These are phyloP conservation scores for Wickerhamiella bombiphila DNA, from an alignment of 805 yeast species.

Conservation along the genomic window DNA sequence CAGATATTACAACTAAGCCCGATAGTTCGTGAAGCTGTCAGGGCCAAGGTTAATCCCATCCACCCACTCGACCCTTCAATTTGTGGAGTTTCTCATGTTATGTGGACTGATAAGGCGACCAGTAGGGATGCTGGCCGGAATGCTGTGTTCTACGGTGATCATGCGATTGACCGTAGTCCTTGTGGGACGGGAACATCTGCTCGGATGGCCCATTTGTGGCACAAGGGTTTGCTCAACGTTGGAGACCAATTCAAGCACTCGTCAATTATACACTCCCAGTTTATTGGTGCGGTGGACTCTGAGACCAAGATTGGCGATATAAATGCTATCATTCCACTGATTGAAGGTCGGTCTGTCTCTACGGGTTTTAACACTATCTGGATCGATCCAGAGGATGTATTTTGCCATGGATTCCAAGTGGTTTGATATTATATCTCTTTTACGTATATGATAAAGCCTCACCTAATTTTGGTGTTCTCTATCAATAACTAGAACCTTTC, in stretches of 20 bases:
- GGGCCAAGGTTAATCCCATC: background rate
- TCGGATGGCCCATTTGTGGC: background rate
- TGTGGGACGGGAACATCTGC: constrained; percentile 1
- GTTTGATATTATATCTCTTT: too few relatives aligned
- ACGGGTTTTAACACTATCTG: constrained; percentile 1
- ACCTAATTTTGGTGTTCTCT: too few relatives aligned
- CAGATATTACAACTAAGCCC: constrained; percentile 1
- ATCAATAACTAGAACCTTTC: too few relatives aligned
- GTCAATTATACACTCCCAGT: background rate
- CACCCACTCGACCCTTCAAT: background rate
- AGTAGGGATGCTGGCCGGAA: background rate
- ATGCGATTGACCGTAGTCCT: constrained; percentile 1
- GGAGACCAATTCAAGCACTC: background rate
- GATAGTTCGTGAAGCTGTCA: background rate
- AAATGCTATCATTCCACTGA: background rate
- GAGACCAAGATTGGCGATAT: background rate
- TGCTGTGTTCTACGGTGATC: constrained; percentile 1
- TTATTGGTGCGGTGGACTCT: background rate
- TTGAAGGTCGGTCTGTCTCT: background rate
- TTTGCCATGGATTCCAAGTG: background rate
- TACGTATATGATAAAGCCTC: too few relatives aligned
- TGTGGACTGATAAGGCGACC: background rate
- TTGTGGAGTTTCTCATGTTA: background rate
- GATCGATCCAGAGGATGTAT: background rate
- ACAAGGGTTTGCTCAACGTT: background rate